A percentile compares a stretch with the other conserved stretches of the same genome.
phyloP scores from a whole-genome alignment of 1,284 basidiomycete genomes.

The Heliocybe sulcata region DNA sequence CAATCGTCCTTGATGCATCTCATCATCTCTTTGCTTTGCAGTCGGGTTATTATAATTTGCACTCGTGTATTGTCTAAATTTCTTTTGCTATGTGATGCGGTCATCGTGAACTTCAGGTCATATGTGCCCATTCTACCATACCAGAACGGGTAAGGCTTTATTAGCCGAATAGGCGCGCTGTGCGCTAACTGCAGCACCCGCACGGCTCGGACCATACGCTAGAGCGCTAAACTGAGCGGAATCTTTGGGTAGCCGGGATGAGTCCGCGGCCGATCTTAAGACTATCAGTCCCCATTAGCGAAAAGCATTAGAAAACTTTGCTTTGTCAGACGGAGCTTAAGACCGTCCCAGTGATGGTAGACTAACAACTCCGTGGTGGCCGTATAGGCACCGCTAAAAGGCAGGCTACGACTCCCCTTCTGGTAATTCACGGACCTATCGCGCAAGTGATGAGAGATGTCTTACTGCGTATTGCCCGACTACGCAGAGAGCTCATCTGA shows the following conservation, averaged over 20 bases:
- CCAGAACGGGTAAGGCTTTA: too few species aligned
- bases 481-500: neutral
- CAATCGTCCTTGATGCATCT: neutral
- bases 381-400: too few species aligned
- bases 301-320: too few species aligned
- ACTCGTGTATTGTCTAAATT: neutral
- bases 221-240: neutral
- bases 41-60: neutral
- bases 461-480: neutral
- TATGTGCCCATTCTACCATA: too few species aligned
- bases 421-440: neutral
- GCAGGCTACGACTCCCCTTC: too few species aligned
- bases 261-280: too few species aligned
- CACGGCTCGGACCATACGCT: neutral
- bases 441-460: neutral
- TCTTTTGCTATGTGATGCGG: neutral
- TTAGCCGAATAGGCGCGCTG: too few species aligned
- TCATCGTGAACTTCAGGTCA: too few species aligned
- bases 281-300: too few species aligned
- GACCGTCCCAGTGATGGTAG: too few species aligned
- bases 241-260: neutral
- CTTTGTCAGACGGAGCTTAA: too few species aligned
- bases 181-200: neutral
- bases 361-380: too few species aligned
- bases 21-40: neutral